Percentiles rank a stretch among this genome's conserved stretches.
Evolutionary conservation across 805 yeast species (phyloP).

Genomic region (Wickerhamiella lipophila): DNA sequence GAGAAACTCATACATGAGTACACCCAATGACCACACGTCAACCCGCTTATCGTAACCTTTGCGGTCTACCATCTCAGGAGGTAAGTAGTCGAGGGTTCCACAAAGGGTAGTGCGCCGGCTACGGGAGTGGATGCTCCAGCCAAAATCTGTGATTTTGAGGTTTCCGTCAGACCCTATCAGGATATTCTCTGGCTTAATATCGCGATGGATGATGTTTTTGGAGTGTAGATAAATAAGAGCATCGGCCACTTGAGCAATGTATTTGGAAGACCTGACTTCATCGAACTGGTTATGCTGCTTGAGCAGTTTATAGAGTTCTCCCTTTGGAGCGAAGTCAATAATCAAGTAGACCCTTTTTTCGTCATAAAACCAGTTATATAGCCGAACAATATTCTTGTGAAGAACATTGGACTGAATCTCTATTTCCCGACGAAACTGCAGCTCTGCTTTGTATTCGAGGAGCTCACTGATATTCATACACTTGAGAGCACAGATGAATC

Average conservation of each 20-base stretch:
- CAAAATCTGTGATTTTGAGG: slow-evolving; percentile 83
- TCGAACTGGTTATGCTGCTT: slow-evolving; percentile 56
- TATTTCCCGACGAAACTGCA: slow-evolving; percentile 78
- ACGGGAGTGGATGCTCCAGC: slow-evolving; percentile 79
- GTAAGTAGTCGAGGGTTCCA: slow-evolving; percentile 87
- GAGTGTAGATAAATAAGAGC: slow-evolving; percentile 69
- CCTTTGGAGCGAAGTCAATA: slow-evolving; percentile 72
- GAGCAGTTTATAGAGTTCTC: slow-evolving; percentile 70
- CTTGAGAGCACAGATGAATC: slow-evolving; percentile 78
- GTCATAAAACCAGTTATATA: slow-evolving; percentile 81
- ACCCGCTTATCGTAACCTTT: slow-evolving; percentile 65
- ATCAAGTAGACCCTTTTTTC: slow-evolving; percentile 65
- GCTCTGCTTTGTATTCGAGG: slow-evolving; percentile 59
- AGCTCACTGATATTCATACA: slow-evolving; percentile 80
- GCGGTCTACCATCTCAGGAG: slow-evolving; percentile 89
- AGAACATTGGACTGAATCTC: slow-evolving; percentile 69
- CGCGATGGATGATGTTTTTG: slow-evolving; percentile 77
- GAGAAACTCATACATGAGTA: slow-evolving; percentile 69
- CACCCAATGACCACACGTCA: slow-evolving; percentile 90
- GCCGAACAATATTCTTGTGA: slow-evolving; percentile 67
- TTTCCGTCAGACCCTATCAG: slow-evolving; percentile 62
- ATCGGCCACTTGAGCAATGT: slow-evolving; percentile 68
- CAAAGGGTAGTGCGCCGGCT: slow-evolving; percentile 66
- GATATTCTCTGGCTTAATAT: slow-evolving; percentile 88
- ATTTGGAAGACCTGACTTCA: slow-evolving; percentile 58